Evolutionary conservation across 805 yeast species (phyloP), one percentile per base, ranked within the genome.

Genomic region (Wickerhamiella cacticola): DNA sequence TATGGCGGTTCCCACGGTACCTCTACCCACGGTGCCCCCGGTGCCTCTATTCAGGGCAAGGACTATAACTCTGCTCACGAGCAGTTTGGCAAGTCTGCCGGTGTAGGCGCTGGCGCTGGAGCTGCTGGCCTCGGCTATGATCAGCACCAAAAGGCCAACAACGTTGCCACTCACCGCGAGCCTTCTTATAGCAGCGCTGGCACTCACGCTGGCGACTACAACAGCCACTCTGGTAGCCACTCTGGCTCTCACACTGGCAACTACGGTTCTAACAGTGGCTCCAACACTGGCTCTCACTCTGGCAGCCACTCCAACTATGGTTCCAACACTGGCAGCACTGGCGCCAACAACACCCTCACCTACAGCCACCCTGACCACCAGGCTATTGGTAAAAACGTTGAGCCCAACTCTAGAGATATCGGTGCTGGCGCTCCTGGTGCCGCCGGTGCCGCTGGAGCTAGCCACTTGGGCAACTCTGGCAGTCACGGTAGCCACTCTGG

Each of bases 401-500:
- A 25, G 48, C 33, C 23, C 16, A 51, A 50, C 33, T 45, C 45
- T 33, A 54, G 48, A 38, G 38, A 46, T 29, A 31, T 46, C 12
- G 50, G 47, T 7, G 52, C 42, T 22, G 47, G 50, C 45, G 43
- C 49, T 2, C 53, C 52, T 9, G 46, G 52, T 15, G 48, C 53
- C 21, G 52, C 41, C 25, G 50, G 48, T 22, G 40, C 38, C 10
- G 45, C 28, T 10, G 45, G 22, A 2, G 45, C 46, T 22, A 40
- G 46, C 21, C 49, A n/a, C n/a, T n/a, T n/a, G n/a, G 51, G 47
- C 19, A 28, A 16, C 15, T 12, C 41, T 29, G 52, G 51, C 15
- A 16, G 40, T 21, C 53, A 41, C 44, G 31, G 44, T n/a, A 49
- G 43, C 21, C 34, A 33, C 16, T 50, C 29, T n/a, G 18, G 42